Evolutionary conservation across 805 yeast species (phyloP), one percentile per base, ranked within the genome.

Genomic region (Wickerhamomyces ciferrii): DNA sequence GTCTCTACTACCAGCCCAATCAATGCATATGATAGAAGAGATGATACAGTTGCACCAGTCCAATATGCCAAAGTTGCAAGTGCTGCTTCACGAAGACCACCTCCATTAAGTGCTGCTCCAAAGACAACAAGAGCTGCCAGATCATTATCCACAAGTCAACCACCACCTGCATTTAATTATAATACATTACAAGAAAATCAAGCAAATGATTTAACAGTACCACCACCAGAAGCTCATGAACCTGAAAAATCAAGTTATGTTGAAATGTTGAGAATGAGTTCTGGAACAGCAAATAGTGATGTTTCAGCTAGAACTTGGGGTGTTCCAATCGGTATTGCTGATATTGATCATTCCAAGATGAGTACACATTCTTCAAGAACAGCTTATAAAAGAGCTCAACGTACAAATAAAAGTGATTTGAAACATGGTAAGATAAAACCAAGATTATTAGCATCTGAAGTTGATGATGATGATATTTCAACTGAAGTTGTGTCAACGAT

Each of bases 361-460:
- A 46, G 49, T 29, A 45, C 53, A 9, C 25, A 50, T 4, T 29
- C 52, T 15, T 44, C 53, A 21, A 53, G 44, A 39, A 38, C 51
- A 8, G 40, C 43, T 10, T 52, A 50, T 39, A 48, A 49, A 49
- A 53, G 52, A 42, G 48, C 51, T 2, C 25, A 49, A 18, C 48
- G 52, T 18, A 23, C 51, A 15, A 48, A 49, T 32, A 63, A 63
- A 47, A 61, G 66, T 20, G 84, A 79, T 46, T 67, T 80, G 59
- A 81, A 79, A 56, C 85, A 81, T 58, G 84, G 85, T 6, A 79
- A 71, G 57, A 68, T 78, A 48, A 74, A 79, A 45, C 86, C 85
- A 23, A 72, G 88, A 41, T 70, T 85, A 64, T 68, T 86, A 49
- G 92, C 91, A 2, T 77, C 84, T 21, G 94, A 85, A 60, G 82